A percentile compares a stretch with the other conserved stretches of the same genome.
Evolutionary conservation across 495 filamentous ascomycete species (phyloP).

Genomic region (Neurospora sp.): DNA sequence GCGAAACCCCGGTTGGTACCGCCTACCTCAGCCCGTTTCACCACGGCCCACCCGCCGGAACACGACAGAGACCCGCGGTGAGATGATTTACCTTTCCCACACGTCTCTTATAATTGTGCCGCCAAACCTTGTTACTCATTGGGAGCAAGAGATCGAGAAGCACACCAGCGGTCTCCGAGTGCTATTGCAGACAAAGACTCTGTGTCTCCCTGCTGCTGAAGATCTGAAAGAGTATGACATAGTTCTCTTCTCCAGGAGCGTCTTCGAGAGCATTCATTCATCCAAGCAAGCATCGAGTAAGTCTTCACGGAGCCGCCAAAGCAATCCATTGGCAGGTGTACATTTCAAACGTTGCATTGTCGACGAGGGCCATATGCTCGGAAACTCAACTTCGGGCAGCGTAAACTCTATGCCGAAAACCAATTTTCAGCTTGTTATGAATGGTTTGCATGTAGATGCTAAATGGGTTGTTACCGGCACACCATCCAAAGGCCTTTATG

Average conservation of each 20-base stretch:
- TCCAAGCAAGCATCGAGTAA: constrained; percentile 40
- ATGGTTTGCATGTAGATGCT: constrained; percentile 57
- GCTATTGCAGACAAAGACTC: constrained; percentile 39
- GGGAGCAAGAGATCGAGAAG: constrained; percentile 54
- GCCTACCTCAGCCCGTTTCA: constrained; percentile 31
- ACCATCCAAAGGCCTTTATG: constrained; percentile 70
- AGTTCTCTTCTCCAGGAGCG: constrained; percentile 52
- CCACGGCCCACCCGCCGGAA: constrained; percentile 26
- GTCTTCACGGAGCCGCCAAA: neutral
- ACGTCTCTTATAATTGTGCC: constrained; percentile 64
- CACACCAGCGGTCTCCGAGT: constrained; percentile 62
- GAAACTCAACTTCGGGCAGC: constrained; percentile 38
- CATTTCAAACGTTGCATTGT: constrained; percentile 83
- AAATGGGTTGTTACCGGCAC: constrained; percentile 91
- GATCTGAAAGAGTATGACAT: constrained; percentile 65
- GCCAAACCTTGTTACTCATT: constrained; percentile 59
- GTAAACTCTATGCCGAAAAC: constrained; percentile 26
- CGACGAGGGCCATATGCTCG: constrained; percentile 84
- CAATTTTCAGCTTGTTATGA: constrained; percentile 56
- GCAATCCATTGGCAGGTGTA: constrained; percentile 49
- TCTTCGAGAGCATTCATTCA: constrained; percentile 56
- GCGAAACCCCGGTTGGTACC: constrained; percentile 43
- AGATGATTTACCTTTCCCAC: constrained; percentile 48
- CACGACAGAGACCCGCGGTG: neutral
- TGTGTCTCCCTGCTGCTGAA: constrained; percentile 44